Base-by-base conservation (phyloP, 2,329 filamentous ascomycete species). In the Penicillium verrucosum region DNA sequence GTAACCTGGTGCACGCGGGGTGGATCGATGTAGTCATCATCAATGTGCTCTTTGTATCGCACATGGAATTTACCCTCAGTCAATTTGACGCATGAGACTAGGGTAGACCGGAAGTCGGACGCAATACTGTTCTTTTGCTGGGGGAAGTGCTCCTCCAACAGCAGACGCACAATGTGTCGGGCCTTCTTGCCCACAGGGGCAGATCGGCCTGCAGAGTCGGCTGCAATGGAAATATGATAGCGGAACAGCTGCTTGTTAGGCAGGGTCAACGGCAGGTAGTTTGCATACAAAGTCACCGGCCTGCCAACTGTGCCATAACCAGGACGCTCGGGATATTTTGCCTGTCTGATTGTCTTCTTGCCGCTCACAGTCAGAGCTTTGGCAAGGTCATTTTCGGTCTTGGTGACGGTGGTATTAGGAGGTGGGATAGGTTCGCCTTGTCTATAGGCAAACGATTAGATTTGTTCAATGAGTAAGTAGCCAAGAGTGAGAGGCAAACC, bases 101-200 rank as follows among this genome's bases (percentile, higher is more conserved):
- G 51, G 1, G 67, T 77, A 1, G 74, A 72, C 21, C 67, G 70
- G 49, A 70, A 76, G 56, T 79, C 77, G 0, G 74, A 74, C 1
- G 75, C 75, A 45, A 79, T 70, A 36, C 60, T 54, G 10, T 59
- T 61, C 29, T 58, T 58, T 16, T 66, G 43, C n/a, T 65, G 25
- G 1, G 63, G 6, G 62, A 75, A 68, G 58, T 75, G 61, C 58
- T 75, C 66, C 51, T 76, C 70, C 16, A 78, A 60, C 18, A 85
- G 62, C 23, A 81, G 64, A 16, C 80, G 69, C 16, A 85, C 71
- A 5, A 84, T 70, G 5, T 78, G 77, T 41, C 75, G 75, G 36
- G 73, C 78, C 67, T 79, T 82, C 34, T 73, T 73, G 51, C 76
- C 77, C 40, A 68, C 51, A 3, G 68, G 67, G 4, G 62, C 49